Evolutionary conservation across 768 basidiomycete genomes (phyloP).

Genomic region (Phanerodontia chrysosporium): DNA sequence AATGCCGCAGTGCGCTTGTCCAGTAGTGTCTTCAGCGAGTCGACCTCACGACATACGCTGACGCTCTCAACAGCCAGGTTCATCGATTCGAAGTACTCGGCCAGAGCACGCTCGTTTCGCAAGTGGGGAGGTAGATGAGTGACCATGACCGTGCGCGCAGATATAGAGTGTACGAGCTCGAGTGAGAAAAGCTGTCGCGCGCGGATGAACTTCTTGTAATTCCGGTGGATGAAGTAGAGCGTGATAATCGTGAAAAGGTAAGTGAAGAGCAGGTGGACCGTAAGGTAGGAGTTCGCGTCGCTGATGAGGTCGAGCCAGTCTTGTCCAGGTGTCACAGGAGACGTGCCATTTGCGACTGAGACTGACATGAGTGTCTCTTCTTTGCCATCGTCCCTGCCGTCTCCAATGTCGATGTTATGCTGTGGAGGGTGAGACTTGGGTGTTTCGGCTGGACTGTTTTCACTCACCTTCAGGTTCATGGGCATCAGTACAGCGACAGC

Average conservation of each 20-base stretch:
- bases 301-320: conserved; percentile 88
- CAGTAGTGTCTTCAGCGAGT: conserved; percentile 63
- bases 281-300: conserved; percentile 86
- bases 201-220: conserved; percentile 84
- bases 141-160: conserved; percentile 89
- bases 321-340: conserved; percentile 13
- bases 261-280: conserved; percentile 88
- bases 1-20: conserved; percentile 80
- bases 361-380: conserved; percentile 36
- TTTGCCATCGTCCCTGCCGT: conserved; percentile 36
- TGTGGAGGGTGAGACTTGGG: conserved; percentile 21
- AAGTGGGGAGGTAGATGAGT: conserved; percentile 82
- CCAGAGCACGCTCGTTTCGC: conserved; percentile 77
- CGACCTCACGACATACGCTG: conserved; percentile 80
- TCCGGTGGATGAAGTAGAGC: conserved; percentile 82
- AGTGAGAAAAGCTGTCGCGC: conserved; percentile 91
- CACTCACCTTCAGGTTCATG: conserved; percentile 82
- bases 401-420: conserved; percentile 73
- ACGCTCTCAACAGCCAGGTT: conserved; percentile 88
- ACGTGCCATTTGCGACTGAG: conserved; percentile 25
- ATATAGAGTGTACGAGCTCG: conserved; percentile 91
- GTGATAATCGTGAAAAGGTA: conserved; percentile 89
- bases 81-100: conserved; percentile 93
- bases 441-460: background rate
- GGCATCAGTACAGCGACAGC: conserved; percentile 89